Conservation (phyloP, 2,329 filamentous ascomycete species). For the Xylaria sp. region DNA sequence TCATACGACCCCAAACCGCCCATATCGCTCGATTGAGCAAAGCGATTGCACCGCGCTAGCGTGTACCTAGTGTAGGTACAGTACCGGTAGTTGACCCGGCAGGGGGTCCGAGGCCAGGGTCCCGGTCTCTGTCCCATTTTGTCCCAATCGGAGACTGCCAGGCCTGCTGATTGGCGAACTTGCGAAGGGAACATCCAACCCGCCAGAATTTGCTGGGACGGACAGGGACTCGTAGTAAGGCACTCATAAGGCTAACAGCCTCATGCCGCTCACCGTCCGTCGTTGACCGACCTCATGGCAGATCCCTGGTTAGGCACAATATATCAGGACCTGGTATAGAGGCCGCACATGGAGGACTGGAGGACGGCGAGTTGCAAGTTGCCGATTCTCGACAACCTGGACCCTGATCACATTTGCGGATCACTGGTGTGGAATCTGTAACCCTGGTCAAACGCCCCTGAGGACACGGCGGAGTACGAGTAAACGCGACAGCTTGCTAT, state of each 20-base stretch:
- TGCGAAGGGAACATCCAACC: conserved; percentile 26
- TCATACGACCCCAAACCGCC: conserved; percentile 19
- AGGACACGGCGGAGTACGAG: background rate
- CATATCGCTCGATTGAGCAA: background rate
- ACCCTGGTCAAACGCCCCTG: background rate
- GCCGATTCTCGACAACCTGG: background rate
- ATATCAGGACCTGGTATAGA: background rate
- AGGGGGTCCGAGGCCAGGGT: background rate
- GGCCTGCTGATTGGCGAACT: conserved; percentile 27
- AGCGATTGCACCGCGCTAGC: background rate
- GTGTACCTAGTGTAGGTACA: background rate
- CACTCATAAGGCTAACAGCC: conserved; percentile 22
- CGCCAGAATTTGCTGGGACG: conserved; percentile 2
- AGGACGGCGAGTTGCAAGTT: background rate
- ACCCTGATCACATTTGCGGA: background rate
- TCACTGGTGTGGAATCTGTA: background rate
- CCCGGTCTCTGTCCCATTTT: no score
- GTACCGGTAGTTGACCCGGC: conserved; percentile 15
- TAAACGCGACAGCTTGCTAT: background rate
- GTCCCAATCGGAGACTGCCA: conserved; percentile 14
- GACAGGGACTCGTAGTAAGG: conserved; percentile 12
- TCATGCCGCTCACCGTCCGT: conserved; percentile 8
- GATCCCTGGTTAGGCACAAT: background rate
- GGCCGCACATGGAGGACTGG: no score
- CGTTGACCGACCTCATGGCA: conserved; percentile 6